A percentile compares a stretch with the other conserved stretches of the same genome.
phyloP scores from a whole-genome alignment of 164 flowering plant species.

The Chloranthus sessilifolius region DNA sequence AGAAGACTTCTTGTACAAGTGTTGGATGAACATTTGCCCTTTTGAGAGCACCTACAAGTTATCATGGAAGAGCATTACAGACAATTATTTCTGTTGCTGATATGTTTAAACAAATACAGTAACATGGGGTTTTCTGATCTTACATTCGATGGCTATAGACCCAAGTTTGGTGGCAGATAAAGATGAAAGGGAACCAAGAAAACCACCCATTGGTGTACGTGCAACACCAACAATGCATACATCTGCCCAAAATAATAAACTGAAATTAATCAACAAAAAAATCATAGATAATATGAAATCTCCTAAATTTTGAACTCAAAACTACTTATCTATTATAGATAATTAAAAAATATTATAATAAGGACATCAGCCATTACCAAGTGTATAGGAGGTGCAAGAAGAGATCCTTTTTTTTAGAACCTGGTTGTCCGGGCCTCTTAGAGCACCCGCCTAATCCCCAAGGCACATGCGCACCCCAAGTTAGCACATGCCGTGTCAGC shows the following conservation, averaged over 20 bases:
- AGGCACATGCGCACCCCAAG: too few relatives aligned
- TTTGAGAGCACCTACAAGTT: slow-evolving; percentile 60
- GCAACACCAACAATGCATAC: slow-evolving; percentile 92
- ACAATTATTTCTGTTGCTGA: too few relatives aligned
- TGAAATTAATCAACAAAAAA: not conserved
- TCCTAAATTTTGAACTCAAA: not conserved
- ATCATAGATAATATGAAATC: not conserved
- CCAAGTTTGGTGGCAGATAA: slow-evolving; percentile 82
- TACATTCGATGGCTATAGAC: slow-evolving; percentile 69
- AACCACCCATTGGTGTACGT: slow-evolving; percentile 88
- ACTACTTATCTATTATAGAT: not conserved
- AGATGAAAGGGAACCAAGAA: slow-evolving; percentile 80
- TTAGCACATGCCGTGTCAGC: too few relatives aligned
- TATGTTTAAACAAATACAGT: not conserved
- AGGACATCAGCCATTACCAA: not conserved
- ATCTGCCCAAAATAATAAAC: slow-evolving; percentile 46
- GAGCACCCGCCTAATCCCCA: too few relatives aligned
- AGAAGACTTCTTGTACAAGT: slow-evolving; percentile 84
- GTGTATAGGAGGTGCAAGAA: too few relatives aligned
- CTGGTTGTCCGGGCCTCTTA: too few relatives aligned
- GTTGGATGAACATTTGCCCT: slow-evolving; percentile 73
- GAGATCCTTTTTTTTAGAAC: too few relatives aligned
- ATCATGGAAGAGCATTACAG: not conserved
- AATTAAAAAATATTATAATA: not conserved
- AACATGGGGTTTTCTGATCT: not conserved